A percentile compares a stretch with the other conserved stretches of the same genome.
phyloP scores from a whole-genome alignment of 108 stramenopile species.

The Skeletonema tropicum region DNA sequence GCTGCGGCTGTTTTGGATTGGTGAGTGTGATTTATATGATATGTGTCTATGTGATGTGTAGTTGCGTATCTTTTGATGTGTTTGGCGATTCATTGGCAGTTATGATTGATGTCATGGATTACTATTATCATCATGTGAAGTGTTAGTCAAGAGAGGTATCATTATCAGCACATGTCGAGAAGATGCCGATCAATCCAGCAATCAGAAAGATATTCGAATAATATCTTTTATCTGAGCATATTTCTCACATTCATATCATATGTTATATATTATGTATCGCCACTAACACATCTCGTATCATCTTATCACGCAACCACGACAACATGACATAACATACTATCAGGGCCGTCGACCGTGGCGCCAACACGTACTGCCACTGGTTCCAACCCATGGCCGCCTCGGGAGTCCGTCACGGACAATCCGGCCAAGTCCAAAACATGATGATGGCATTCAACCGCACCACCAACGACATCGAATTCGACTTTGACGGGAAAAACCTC shows the following conservation, averaged over 20 bases:
- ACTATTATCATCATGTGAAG: no score
- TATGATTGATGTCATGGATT: neutral
- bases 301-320: neutral
- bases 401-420: slow-evolving; percentile 91
- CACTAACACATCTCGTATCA: slow-evolving; percentile 4
- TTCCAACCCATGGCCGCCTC: slow-evolving; percentile 94
- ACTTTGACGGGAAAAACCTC: slow-evolving; percentile 93
- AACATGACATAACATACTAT: neutral
- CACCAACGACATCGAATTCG: slow-evolving; percentile 80
- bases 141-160: neutral
- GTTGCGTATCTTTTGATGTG: neutral
- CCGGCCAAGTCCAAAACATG: slow-evolving; percentile 94
- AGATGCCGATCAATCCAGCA: no score
- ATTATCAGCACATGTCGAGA: no score
- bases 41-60: no score
- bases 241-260: no score
- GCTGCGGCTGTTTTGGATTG: slow-evolving; percentile 93
- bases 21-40: slow-evolving; percentile 67
- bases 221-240: neutral
- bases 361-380: slow-evolving; percentile 95
- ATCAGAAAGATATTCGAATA: no score
- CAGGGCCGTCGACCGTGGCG: slow-evolving; percentile 92
- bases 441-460: slow-evolving; percentile 89
- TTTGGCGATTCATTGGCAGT: slow-evolving; percentile 2
- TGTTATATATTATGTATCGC: no score